Evolutionary conservation across 352 stramenopile genomes (phyloP).

Genomic region (Globisporangium nodosum): DNA sequence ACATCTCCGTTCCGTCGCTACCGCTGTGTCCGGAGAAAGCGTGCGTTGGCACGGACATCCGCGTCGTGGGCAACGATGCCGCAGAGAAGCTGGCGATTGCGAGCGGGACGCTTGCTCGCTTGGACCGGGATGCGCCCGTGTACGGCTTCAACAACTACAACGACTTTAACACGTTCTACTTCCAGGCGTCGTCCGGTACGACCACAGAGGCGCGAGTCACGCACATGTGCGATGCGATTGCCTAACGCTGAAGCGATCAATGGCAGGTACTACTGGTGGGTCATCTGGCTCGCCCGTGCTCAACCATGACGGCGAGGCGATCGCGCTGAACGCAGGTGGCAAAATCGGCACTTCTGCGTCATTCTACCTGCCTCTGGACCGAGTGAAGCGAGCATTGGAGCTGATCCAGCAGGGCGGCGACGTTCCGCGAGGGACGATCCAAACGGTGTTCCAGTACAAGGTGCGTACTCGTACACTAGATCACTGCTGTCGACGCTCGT

Average conservation of each 20-base stretch:
- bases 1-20: constrained; percentile 76
- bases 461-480: constrained; percentile 8
- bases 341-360: constrained; percentile 83
- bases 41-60: constrained; percentile 89
- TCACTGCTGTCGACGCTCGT: too few species aligned
- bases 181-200: constrained; percentile 76
- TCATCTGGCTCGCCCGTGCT: constrained; percentile 87
- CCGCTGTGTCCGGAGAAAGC: constrained; percentile 77
- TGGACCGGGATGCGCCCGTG: constrained; percentile 87
- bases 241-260: background rate
- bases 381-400: constrained; percentile 84
- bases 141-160: constrained; percentile 91
- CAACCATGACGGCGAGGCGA: constrained; percentile 81
- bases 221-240: background rate
- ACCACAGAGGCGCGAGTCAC: background rate
- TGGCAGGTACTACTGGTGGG: constrained; percentile 63
- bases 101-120: constrained; percentile 84
- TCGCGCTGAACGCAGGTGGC: constrained; percentile 89
- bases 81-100: constrained; percentile 91
- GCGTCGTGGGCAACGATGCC: constrained; percentile 90
- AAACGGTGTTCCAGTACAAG: constrained; percentile 89
- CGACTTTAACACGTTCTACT: constrained; percentile 95
- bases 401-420: constrained; percentile 61
- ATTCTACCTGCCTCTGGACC: constrained; percentile 89
- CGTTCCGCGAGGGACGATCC: constrained; percentile 83